Base-by-base conservation (phyloP, 192 early-diverging fungal species). In the Backusella liffmaniae region DNA sequence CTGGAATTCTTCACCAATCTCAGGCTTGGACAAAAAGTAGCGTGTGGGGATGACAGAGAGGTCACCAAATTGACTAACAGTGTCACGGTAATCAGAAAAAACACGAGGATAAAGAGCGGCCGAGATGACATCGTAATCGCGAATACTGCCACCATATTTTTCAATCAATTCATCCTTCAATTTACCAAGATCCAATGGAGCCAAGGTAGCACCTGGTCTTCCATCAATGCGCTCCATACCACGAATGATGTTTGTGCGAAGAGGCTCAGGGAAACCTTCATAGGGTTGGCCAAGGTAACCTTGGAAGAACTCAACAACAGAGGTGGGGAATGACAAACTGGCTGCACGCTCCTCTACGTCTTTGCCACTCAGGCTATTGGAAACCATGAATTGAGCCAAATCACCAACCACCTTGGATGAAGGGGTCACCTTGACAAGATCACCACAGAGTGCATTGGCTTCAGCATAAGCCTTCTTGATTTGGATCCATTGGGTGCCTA, bases 321-420 rank as follows among this genome's bases (percentile, higher is more conserved):
- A 95, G 39, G 90, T 91, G n/a, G 97, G 97, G 90, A 98, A 97
- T 53, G 92, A 94, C 46, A 97, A 83, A 13, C 89, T 91, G 0
- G 89, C 81, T 3, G 94, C 94, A 35, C 88, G 86, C 79, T 92
- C 91, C 67, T 86, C 77, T 3, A 98, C 93, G 65, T 96, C 93
- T 68, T 92, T 80, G 49, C 87, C 91, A 0, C 77, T 85, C 51
- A 97, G 83, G 34, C 93, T 89, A 85, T 96, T 95, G 37, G 95
- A 92, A 29, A 98, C 97, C 94, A 98, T 94, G 73, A 98, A 97
- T 85, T 98, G 97, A 26, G 97, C 97, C 73, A 98, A 88, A 85
- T 98, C 97, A 46, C 97, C 97, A 18, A 98, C 96, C 18, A 98
- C 97, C 87, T 98, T 98, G 83, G 93, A 95, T 73, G 94, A 96